A percentile compares a stretch with the other conserved stretches of the same genome.
phyloP scores from a whole-genome alignment of 2,329 filamentous ascomycete species.

The Lomentospora prolificans region DNA sequence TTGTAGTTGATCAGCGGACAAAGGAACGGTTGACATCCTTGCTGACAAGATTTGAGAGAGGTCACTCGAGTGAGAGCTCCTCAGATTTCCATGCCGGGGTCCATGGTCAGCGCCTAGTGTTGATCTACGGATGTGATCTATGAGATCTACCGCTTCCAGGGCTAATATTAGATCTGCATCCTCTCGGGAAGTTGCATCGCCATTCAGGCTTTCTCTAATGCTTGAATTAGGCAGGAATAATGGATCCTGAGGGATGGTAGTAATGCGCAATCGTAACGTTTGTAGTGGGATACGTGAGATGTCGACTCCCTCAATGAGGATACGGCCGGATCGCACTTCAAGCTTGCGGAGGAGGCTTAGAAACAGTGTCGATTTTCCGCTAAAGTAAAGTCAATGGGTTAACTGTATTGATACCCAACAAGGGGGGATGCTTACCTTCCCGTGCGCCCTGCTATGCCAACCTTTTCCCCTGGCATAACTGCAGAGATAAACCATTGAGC shows the following conservation, averaged over 20 bases:
- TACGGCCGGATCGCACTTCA: constrained; percentile 9
- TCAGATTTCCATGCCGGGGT: too few species aligned
- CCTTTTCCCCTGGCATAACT: background rate
- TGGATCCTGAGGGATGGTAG: constrained; percentile 14
- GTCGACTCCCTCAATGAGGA: constrained; percentile 12
- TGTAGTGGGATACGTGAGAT: constrained; percentile 11
- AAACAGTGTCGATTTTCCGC: background rate
- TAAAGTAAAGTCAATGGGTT: background rate
- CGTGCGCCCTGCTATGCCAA: background rate
- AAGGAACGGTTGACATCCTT: background rate
- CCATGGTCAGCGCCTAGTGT: background rate
- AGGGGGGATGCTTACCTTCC: background rate
- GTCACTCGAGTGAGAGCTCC: too few species aligned
- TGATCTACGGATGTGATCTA: background rate
- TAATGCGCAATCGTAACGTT: constrained; percentile 13
- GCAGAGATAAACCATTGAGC: background rate
- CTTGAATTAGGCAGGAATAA: constrained; percentile 9
- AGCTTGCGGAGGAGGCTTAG: constrained; percentile 10
- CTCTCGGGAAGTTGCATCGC: background rate
- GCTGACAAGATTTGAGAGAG: background rate
- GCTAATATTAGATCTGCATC: background rate
- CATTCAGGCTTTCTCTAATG: constrained; percentile 2
- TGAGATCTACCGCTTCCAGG: background rate
- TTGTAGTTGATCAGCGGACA: constrained; percentile 12
- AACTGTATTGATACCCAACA: background rate